phyloP scores from a whole-genome alignment of 352 stramenopile species.

The Pythium oligandrum region DNA sequence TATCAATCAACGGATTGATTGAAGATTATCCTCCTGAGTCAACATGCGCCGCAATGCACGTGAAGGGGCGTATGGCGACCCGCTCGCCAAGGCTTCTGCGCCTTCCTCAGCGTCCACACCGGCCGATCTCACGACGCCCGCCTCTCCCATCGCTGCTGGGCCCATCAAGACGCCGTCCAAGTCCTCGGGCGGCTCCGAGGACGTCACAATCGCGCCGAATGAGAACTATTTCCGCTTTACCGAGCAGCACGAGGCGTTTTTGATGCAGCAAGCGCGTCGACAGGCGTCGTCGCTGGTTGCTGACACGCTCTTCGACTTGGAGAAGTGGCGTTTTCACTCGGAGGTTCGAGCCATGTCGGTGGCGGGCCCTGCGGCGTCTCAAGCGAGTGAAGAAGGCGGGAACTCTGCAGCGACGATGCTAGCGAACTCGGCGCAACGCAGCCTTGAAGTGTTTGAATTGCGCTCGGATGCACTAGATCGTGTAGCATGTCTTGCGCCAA shows the following conservation, averaged over 20 bases:
- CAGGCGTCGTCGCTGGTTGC: slow-evolving; percentile 55
- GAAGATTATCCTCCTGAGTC: no score
- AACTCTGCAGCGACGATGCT: neutral
- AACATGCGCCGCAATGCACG: no score
- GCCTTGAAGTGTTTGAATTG: slow-evolving; percentile 54
- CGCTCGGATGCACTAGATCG: slow-evolving; percentile 33
- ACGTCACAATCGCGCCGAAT: slow-evolving; percentile 4
- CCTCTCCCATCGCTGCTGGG: neutral
- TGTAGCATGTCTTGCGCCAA: slow-evolving; percentile 44
- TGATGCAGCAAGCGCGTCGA: slow-evolving; percentile 40
- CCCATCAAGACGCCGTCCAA: slow-evolving; percentile 4
- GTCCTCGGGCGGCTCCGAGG: slow-evolving; percentile 7
- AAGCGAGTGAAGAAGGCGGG: neutral
- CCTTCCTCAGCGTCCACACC: slow-evolving; percentile 1
- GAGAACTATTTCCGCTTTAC: slow-evolving; percentile 55
- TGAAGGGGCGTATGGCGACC: no score
- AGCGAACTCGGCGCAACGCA: slow-evolving; percentile 6
- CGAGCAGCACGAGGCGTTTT: slow-evolving; percentile 38
- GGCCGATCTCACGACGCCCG: neutral
- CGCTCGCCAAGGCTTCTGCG: slow-evolving; percentile 5
- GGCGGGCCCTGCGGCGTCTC: neutral
- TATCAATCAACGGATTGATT: no score
- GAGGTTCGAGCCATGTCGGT: slow-evolving; percentile 11
- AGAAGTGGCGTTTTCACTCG: slow-evolving; percentile 58
- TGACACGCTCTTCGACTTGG: slow-evolving; percentile 48